Percentiles rank a stretch among this genome's conserved stretches.
Evolutionary conservation across 2,329 filamentous ascomycete species (phyloP).

Genomic region (Apiospora arundinis): DNA sequence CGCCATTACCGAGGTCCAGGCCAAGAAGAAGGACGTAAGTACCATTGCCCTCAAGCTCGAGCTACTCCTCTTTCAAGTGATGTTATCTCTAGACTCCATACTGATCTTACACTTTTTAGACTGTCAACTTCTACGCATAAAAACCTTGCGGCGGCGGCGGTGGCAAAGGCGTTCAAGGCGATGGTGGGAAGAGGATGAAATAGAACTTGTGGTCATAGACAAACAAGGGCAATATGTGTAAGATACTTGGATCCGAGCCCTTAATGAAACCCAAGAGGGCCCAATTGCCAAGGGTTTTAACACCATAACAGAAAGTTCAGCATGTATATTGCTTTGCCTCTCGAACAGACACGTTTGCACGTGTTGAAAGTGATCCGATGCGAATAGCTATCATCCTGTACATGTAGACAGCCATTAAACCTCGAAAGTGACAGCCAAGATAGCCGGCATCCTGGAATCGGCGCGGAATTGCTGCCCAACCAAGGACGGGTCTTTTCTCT

Average conservation of each 20-base stretch:
- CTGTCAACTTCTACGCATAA: conserved; percentile 58
- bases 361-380: background rate
- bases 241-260: conserved; percentile 25
- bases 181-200: conserved; percentile 22
- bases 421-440: too few relatives aligned
- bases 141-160: conserved; percentile 18
- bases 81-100: background rate
- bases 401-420: too few relatives aligned
- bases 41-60: background rate
- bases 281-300: conserved; percentile 6
- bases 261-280: conserved; percentile 5
- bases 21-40: conserved; percentile 89
- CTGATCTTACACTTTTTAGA: conserved; percentile 47
- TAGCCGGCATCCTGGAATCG: too few relatives aligned
- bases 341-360: background rate
- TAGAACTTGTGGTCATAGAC: conserved; percentile 34
- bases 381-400: background rate
- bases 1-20: conserved; percentile 94
- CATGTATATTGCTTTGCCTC: conserved; percentile 15
- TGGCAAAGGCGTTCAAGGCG: background rate
- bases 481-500: too few relatives aligned
- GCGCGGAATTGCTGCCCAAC: too few relatives aligned
- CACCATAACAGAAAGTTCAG: background rate
- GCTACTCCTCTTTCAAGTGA: too few relatives aligned
- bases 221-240: conserved; percentile 32